phyloP scores from a whole-genome alignment of 2,329 filamentous ascomycete species.

The Beauveria scarabaeidicola region DNA sequence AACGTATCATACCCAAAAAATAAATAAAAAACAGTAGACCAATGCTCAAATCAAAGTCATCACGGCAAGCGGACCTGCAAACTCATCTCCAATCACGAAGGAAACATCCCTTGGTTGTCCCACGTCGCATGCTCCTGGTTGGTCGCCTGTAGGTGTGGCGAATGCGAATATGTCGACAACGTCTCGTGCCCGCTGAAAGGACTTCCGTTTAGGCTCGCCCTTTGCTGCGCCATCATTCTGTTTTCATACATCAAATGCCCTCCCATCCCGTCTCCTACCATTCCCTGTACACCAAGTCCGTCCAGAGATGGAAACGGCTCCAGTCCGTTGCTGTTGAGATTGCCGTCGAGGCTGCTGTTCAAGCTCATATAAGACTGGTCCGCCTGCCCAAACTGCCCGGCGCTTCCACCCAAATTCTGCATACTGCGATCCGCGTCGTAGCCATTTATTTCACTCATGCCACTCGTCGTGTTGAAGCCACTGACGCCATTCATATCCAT shows the following conservation, averaged over 20 bases:
- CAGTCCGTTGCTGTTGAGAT: conserved; percentile 12
- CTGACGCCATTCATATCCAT: neutral
- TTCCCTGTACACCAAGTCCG: conserved; percentile 24
- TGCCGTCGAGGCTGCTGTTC: conserved; percentile 8
- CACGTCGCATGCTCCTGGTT: conserved; percentile 17
- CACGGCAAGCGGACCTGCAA: neutral
- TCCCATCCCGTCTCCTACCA: conserved; percentile 17
- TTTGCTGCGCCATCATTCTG: conserved; percentile 22
- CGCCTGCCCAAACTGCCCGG: conserved; percentile 18
- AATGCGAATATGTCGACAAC: conserved; percentile 26
- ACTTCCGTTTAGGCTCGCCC: conserved; percentile 23
- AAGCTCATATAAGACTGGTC: conserved; percentile 17
- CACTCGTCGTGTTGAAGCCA: conserved; percentile 19
- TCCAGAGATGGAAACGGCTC: conserved; percentile 27
- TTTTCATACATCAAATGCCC: conserved; percentile 23
- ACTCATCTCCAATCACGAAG: neutral
- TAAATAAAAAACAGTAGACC: neutral
- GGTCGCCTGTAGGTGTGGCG: conserved; percentile 23
- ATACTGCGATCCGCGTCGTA: conserved; percentile 18
- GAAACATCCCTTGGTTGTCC: conserved; percentile 16
- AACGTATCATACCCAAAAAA: neutral
- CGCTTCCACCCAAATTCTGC: conserved; percentile 19
- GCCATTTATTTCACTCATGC: conserved; percentile 4
- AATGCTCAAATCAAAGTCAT: neutral
- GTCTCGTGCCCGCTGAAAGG: conserved; percentile 30